Percentiles rank a stretch among this genome's conserved stretches.
Conservation (phyloP, 129 eudicot species). For the Silybum marianum region DNA sequence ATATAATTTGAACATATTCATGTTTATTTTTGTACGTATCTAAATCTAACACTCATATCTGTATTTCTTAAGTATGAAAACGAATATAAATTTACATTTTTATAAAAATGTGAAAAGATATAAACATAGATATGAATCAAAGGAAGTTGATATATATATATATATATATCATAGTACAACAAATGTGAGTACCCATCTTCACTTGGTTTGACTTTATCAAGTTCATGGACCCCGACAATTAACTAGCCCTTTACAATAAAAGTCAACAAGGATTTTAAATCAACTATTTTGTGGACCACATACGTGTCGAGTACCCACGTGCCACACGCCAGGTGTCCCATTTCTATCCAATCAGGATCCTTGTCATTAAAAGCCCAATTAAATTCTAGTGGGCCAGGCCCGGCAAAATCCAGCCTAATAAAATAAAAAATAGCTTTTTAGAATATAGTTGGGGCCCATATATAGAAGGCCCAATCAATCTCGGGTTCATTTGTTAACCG, state of each 20-base stretch:
- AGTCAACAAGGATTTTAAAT: constrained; percentile 28
- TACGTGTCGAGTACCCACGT: constrained; percentile 32
- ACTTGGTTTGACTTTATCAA: constrained; percentile 31
- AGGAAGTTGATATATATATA: neutral
- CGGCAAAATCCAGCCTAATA: constrained; percentile 29
- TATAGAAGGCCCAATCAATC: constrained; percentile 28
- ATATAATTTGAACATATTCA: neutral
- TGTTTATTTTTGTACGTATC: too few relatives aligned
- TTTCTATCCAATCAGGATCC: constrained; percentile 22
- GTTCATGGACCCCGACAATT: constrained; percentile 13
- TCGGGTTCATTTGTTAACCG: constrained; percentile 6
- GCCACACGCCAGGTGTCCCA: constrained; percentile 27
- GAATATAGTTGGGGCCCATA: constrained; percentile 10
- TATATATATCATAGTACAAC: neutral
- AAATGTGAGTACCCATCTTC: constrained; percentile 19
- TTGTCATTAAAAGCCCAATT: constrained; percentile 35
- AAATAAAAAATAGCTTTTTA: constrained; percentile 36
- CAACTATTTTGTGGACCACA: constrained; percentile 17
- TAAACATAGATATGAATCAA: constrained; percentile 11
- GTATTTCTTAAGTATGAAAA: too few relatives aligned
- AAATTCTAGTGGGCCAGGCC: constrained; percentile 29
- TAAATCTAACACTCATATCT: too few relatives aligned
- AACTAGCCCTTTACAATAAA: constrained; percentile 12
- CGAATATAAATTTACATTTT: neutral
- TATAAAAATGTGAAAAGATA: neutral